A percentile compares a stretch with the other conserved stretches of the same genome.
These are phyloP conservation scores for Fusarium brevicatenulatum DNA, from an alignment of 2,329 filamentous ascomycete species.

Conservation along the genomic window DNA sequence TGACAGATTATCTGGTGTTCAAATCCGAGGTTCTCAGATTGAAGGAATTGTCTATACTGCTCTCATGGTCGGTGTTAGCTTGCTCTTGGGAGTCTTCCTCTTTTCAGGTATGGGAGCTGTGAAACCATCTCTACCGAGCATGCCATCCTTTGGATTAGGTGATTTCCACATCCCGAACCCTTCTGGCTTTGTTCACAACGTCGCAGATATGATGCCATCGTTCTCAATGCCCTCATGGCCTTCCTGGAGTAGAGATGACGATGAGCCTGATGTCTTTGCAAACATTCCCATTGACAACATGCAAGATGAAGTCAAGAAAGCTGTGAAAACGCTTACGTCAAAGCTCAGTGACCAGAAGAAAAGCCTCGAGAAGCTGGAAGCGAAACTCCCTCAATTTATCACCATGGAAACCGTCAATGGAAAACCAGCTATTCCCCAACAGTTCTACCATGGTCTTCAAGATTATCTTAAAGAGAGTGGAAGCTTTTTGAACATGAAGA, in stretches of 20 bases:
- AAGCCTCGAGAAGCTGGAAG: conserved; percentile 56
- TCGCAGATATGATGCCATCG: conserved; percentile 41
- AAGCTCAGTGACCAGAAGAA: conserved; percentile 49
- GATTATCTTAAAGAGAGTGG: conserved; percentile 63
- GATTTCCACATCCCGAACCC: conserved; percentile 26
- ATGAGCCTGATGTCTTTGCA: conserved; percentile 29
- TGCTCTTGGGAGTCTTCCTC: conserved; percentile 3
- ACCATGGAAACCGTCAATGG: conserved; percentile 65
- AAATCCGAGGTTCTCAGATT: neutral
- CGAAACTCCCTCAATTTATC: conserved; percentile 65
- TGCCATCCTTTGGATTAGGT: conserved; percentile 9
- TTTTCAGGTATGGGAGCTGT: neutral
- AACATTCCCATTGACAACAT: conserved; percentile 12
- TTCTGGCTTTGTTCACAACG: conserved; percentile 21
- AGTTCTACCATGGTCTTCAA: conserved; percentile 73
- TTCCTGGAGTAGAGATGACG: conserved; percentile 29
- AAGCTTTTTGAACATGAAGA: conserved; percentile 59
- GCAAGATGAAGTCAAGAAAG: conserved; percentile 44
- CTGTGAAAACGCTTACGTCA: conserved; percentile 46
- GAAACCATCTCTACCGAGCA: neutral
- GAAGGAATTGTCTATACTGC: neutral
- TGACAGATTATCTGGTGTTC: conserved; percentile 19
- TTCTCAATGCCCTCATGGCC: conserved; percentile 46
- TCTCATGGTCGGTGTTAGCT: neutral
- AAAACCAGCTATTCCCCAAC: conserved; percentile 62